A percentile compares a stretch with the other conserved stretches of the same genome.
These are phyloP conservation scores for Turnera subulata DNA, from an alignment of 345 rosid genomes.

Conservation along the genomic window DNA sequence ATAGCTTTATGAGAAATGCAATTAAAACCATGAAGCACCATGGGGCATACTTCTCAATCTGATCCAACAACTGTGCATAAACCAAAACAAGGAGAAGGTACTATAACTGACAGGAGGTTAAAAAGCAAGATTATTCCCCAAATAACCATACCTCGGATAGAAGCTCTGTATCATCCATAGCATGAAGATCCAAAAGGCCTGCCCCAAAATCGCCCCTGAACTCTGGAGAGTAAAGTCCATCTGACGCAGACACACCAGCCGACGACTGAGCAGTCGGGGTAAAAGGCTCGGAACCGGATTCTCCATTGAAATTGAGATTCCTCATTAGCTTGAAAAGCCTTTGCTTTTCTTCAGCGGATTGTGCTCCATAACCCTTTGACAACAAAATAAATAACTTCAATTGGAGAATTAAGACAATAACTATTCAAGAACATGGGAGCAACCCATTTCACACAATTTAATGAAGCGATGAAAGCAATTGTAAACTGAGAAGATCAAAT, in stretches of 20 bases:
- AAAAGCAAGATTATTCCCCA: neutral
- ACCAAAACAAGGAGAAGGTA: neutral
- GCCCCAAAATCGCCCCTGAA: slow-evolving; percentile 98
- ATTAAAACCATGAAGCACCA: too few relatives aligned
- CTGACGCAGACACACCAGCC: slow-evolving; percentile 54
- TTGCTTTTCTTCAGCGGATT: slow-evolving; percentile 97
- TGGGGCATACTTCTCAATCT: too few relatives aligned
- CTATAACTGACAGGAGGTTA: neutral
- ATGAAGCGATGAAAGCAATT: too few relatives aligned
- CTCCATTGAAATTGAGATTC: slow-evolving; percentile 92
- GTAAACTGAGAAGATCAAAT: too few relatives aligned
- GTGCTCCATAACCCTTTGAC: slow-evolving; percentile 86
- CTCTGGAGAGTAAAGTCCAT: slow-evolving; percentile 84
- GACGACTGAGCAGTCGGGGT: slow-evolving; percentile 62
- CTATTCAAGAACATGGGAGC: too few relatives aligned
- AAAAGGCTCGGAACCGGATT: slow-evolving; percentile 75
- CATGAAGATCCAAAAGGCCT: slow-evolving; percentile 96
- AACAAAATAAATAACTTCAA: slow-evolving; percentile 14
- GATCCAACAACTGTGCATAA: too few relatives aligned
- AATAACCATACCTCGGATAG: slow-evolving; percentile 70
- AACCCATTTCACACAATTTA: too few relatives aligned
- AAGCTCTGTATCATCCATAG: slow-evolving; percentile 97
- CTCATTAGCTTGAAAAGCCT: slow-evolving; percentile 92
- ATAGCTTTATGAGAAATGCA: too few relatives aligned
- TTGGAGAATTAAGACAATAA: neutral